These are phyloP conservation scores for Emmonsia crescens DNA, from an alignment of 2,329 filamentous ascomycete species.

Conservation along the genomic window DNA sequence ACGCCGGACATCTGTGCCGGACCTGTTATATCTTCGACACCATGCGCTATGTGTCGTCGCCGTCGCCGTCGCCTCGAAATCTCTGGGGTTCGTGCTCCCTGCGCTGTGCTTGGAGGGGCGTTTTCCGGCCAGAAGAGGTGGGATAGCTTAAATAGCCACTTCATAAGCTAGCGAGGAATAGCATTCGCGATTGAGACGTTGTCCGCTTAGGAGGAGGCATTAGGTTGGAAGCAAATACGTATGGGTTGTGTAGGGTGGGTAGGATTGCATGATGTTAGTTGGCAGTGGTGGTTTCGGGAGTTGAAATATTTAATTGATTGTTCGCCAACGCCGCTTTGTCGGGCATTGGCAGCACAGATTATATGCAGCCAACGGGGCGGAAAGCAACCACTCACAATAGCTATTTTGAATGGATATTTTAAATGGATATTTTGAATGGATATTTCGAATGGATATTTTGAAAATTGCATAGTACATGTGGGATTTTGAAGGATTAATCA, in stretches of 20 bases:
- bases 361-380: not conserved
- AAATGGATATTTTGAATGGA: too few species aligned
- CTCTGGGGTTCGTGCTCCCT: not conserved
- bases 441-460: not conserved
- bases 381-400: not conserved
- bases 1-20: slow-evolving; percentile 18
- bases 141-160: not conserved
- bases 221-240: not conserved
- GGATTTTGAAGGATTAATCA: not conserved
- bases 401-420: not conserved
- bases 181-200: not conserved
- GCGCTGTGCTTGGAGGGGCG: not conserved
- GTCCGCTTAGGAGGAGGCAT: not conserved
- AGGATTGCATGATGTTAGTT: too few species aligned
- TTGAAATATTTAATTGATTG: not conserved
- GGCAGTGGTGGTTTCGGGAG: not conserved
- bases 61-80: not conserved
- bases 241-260: not conserved
- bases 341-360: not conserved
- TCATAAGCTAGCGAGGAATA: not conserved
- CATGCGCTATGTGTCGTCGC: not conserved
- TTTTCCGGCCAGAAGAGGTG: not conserved
- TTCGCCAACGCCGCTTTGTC: not conserved
- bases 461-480: not conserved
- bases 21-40: not conserved